phyloP scores from a whole-genome alignment of 495 filamentous ascomycete species.

The Lichenothelia convexa region DNA sequence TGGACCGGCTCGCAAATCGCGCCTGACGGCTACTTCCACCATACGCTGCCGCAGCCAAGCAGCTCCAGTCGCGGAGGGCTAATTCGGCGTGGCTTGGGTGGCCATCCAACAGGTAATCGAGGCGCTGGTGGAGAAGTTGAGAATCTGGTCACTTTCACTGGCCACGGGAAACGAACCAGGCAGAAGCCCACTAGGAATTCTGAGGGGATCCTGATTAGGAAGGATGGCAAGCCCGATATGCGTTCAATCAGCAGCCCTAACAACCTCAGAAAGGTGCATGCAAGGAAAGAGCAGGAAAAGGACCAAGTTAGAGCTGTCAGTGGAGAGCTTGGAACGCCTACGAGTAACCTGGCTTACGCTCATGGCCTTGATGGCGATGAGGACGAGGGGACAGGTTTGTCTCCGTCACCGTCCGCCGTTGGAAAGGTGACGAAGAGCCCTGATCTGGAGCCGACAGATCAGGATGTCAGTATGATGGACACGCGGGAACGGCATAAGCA shows the following conservation, averaged over 20 bases:
- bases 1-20: conserved; percentile 15
- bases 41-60: too few relatives aligned
- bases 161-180: conserved; percentile 21
- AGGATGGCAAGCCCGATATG: conserved; percentile 26
- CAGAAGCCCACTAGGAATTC: conserved; percentile 24
- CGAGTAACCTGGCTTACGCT: conserved; percentile 2
- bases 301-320: neutral
- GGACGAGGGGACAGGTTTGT: neutral
- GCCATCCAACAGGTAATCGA: neutral
- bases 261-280: conserved; percentile 25
- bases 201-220: conserved; percentile 25
- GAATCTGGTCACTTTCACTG: conserved; percentile 4
- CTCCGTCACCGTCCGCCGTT: neutral
- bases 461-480: neutral
- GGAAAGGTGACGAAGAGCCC: too few relatives aligned
- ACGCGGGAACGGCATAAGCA: conserved; percentile 8
- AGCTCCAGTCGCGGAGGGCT: conserved; percentile 3
- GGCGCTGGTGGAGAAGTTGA: neutral
- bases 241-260: conserved; percentile 20
- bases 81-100: conserved; percentile 13
- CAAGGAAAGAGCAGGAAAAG: conserved; percentile 16
- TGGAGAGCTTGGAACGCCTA: conserved; percentile 1
- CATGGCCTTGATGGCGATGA: conserved; percentile 1
- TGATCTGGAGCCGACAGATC: conserved; percentile 1
- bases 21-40: conserved; percentile 18